phyloP scores from a whole-genome alignment of 108 stramenopile species.

The Fistulifera pelliculosa region DNA sequence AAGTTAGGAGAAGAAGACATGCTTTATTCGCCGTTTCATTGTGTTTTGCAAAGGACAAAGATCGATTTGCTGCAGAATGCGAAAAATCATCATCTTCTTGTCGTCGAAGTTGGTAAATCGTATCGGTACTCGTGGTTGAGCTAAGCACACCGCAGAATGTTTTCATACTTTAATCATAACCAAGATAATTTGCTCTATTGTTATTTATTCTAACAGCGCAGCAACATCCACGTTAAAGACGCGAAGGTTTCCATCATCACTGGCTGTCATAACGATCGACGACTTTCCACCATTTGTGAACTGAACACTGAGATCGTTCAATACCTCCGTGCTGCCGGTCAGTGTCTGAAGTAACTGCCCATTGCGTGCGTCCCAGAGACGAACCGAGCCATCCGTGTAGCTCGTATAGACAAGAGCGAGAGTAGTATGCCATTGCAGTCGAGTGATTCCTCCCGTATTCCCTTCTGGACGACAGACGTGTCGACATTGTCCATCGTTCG shows the following conservation, averaged over 20 bases:
- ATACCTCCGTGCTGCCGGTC: constrained; percentile 80
- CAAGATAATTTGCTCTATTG: no score
- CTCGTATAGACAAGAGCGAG: constrained; percentile 65
- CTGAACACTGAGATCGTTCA: constrained; percentile 64
- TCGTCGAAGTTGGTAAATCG: no score
- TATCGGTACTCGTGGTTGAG: no score
- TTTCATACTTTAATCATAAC: no score
- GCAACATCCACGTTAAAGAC: constrained; percentile 50
- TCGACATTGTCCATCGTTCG: constrained; percentile 40
- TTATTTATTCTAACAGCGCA: not conserved
- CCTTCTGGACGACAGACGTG: constrained; percentile 26
- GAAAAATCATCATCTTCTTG: no score
- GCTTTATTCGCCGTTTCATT: no score
- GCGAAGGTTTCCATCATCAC: constrained; percentile 74
- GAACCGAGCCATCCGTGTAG: constrained; percentile 65
- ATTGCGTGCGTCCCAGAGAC: constrained; percentile 87
- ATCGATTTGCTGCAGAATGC: no score
- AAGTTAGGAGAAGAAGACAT: no score
- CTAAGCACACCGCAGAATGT: no score
- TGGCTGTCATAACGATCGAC: constrained; percentile 57
- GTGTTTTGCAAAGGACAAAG: no score
- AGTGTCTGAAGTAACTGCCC: constrained; percentile 52
- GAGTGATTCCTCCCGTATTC: constrained; percentile 44
- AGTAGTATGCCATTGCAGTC: constrained; percentile 74
- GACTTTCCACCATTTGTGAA: constrained; percentile 18